Percentiles rank a stretch among this genome's conserved stretches.
phyloP scores from a whole-genome alignment of 345 rosid genomes.

The Eucalyptus victrix region DNA sequence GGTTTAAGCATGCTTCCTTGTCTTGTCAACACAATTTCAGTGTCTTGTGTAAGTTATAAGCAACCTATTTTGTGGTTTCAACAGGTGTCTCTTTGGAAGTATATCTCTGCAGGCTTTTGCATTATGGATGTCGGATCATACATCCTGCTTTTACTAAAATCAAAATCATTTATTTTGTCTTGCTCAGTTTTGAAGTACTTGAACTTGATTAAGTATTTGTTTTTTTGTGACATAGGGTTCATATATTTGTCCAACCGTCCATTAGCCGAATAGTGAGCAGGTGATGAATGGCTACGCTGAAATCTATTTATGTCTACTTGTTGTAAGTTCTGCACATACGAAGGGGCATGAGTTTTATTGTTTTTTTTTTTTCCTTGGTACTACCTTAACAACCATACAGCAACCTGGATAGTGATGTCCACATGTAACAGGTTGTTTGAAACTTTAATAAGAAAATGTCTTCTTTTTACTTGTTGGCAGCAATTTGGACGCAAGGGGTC shows the following conservation, averaged over 20 bases:
- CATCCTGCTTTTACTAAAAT: neutral
- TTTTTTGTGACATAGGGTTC: conserved; percentile 61
- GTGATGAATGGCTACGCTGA: conserved; percentile 17
- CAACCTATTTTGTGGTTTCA: neutral
- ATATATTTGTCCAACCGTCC: conserved; percentile 83
- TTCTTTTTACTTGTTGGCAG: neutral
- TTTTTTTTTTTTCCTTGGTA: neutral
- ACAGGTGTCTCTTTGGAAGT: neutral
- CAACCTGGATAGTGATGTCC: neutral
- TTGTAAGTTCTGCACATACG: neutral
- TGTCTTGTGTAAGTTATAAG: neutral
- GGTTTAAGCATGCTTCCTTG: neutral
- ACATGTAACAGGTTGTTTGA: neutral
- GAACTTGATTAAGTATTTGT: neutral
- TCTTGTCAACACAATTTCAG: neutral
- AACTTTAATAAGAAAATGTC: neutral
- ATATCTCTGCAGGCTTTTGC: neutral
- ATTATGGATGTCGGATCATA: neutral
- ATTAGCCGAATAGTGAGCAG: conserved; percentile 84
- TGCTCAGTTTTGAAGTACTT: neutral
- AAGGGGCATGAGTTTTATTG: neutral
- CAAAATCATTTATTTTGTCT: neutral
- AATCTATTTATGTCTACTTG: neutral
- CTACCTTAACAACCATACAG: neutral
- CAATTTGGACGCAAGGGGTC: neutral